Conservation (phyloP, 176 grass and related monocot genomes). For the Elaeis guineensis region DNA sequence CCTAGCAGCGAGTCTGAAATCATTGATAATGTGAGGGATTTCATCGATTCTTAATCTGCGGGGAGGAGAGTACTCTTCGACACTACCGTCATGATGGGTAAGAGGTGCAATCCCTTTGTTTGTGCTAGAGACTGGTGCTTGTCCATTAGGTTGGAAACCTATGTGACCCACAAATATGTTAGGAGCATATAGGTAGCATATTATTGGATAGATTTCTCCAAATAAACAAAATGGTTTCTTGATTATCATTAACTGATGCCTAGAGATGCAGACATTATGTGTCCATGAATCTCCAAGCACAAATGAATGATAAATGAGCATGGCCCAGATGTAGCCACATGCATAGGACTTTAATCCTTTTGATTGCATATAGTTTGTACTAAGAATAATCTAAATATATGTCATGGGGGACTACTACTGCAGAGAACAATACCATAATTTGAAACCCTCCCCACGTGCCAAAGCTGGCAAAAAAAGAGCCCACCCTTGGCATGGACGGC, state of each 20-base stretch:
- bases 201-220: too few relatives aligned
- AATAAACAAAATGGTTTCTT: too few relatives aligned
- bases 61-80: slow-evolving; percentile 24
- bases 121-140: slow-evolving; percentile 51
- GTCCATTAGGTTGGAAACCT: slow-evolving; percentile 54
- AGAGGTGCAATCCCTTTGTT: slow-evolving; percentile 34
- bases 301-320: too few relatives aligned
- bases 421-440: slow-evolving; percentile 29
- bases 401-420: not conserved
- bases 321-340: too few relatives aligned
- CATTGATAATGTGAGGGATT: slow-evolving; percentile 39
- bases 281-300: too few relatives aligned
- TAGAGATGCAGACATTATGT: too few relatives aligned
- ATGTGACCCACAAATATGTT: too few relatives aligned
- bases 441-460: slow-evolving; percentile 50
- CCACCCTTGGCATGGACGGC: slow-evolving; percentile 47
- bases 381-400: too few relatives aligned
- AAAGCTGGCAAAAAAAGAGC: slow-evolving; percentile 61
- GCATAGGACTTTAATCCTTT: too few relatives aligned
- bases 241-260: too few relatives aligned
- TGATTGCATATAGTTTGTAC: too few relatives aligned
- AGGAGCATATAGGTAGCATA: too few relatives aligned
- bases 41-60: slow-evolving; percentile 36
- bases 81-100: slow-evolving; percentile 24
- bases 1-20: slow-evolving; percentile 55